Percentiles rank a stretch among this genome's conserved stretches.
phyloP scores from a whole-genome alignment of 331 rosid genomes.

The Arachis monticola region DNA sequence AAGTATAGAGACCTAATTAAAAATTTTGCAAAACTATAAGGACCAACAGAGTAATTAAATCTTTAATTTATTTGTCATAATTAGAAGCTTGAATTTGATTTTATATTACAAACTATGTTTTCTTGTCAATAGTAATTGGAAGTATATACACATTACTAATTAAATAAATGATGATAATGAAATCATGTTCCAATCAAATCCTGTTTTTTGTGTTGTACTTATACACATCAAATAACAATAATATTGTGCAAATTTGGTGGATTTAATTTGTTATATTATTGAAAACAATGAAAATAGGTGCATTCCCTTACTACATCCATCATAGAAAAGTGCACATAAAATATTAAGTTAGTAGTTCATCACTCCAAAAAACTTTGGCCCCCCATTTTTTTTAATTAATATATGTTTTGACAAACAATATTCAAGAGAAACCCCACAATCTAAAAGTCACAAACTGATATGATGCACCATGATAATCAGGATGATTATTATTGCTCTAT shows the following conservation, averaged over 20 bases:
- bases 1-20: no score
- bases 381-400: background rate
- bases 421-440: slow-evolving; percentile 29
- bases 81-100: background rate
- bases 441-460: slow-evolving; percentile 47
- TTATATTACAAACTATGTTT: background rate
- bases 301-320: slow-evolving; percentile 2
- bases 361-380: slow-evolving; percentile 24
- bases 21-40: no score
- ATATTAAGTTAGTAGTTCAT: background rate
- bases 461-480: slow-evolving; percentile 45
- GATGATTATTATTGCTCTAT: slow-evolving; percentile 45
- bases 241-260: background rate
- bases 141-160: background rate
- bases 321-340: background rate
- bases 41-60: no score
- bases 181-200: slow-evolving; percentile 27
- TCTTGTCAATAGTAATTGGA: background rate
- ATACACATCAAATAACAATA: background rate
- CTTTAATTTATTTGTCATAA: background rate
- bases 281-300: slow-evolving; percentile 24
- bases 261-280: slow-evolving; percentile 21
- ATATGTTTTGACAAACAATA: slow-evolving; percentile 21
- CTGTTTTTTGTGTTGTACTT: background rate
- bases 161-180: slow-evolving; percentile 9